Evolutionary conservation across 192 early-diverging fungal species (phyloP).

Genomic region (Coemansia sp.): DNA sequence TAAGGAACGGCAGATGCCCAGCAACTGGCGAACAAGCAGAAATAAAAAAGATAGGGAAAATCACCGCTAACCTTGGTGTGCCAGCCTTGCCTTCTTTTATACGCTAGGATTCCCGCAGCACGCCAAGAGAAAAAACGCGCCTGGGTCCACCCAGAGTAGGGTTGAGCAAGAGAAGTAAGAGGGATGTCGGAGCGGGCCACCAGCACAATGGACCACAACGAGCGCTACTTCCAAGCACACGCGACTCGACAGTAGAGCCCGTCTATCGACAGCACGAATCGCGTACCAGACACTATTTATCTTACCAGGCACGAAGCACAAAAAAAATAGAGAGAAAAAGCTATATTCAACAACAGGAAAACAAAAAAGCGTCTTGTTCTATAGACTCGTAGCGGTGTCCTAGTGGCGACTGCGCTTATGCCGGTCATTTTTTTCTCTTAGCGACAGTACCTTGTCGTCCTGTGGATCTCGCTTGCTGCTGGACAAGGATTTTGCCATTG

Average conservation of each 20-base stretch:
- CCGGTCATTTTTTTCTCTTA: conserved; percentile 23
- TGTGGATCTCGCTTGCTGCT: conserved; percentile 5
- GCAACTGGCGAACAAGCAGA: not conserved
- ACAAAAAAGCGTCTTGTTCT: no score
- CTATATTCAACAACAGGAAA: not conserved
- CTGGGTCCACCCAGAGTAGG: conserved; percentile 4
- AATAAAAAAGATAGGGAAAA: not conserved
- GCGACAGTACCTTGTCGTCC: not conserved
- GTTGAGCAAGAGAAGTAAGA: not conserved
- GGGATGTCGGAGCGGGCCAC: no score
- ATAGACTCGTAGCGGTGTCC: no score
- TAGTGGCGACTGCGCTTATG: conserved; percentile 36
- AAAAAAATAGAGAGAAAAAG: no score
- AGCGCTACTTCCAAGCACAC: no score
- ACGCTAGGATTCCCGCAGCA: no score
- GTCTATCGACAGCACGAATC: not conserved
- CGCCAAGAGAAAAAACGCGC: no score
- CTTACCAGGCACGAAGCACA: not conserved
- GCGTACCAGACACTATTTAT: not conserved
- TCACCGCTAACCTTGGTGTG: not conserved
- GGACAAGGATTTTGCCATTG: conserved; percentile 25
- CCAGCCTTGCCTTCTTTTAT: conserved; percentile 6
- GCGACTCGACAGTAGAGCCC: not conserved
- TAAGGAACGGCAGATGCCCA: not conserved
- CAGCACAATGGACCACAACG: not conserved